A percentile compares a stretch with the other conserved stretches of the same genome.
Conservation (phyloP, 345 rosid genomes). For the Moricandia moricandioides region DNA sequence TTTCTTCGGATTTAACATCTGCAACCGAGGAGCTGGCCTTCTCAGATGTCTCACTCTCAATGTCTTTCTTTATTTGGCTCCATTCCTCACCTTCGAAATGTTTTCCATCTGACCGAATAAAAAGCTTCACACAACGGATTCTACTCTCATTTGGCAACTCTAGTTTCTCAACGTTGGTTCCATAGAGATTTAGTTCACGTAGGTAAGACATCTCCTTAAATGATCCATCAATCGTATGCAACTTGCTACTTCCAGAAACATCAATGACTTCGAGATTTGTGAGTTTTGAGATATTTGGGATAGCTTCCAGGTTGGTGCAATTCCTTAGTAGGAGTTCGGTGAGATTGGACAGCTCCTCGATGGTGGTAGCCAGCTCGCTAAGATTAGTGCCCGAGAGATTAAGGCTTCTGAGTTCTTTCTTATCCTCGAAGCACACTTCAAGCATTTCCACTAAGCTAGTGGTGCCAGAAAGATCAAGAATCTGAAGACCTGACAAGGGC, state of each 20-base stretch:
- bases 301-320: slow-evolving; percentile 28
- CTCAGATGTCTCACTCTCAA: too few species aligned
- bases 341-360: slow-evolving; percentile 26
- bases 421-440: slow-evolving; percentile 35
- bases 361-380: slow-evolving; percentile 34
- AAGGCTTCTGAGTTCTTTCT: slow-evolving; percentile 38
- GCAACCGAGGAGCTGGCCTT: too few species aligned
- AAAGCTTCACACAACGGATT: too few species aligned
- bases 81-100: too few species aligned
- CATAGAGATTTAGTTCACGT: slow-evolving; percentile 35
- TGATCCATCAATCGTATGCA: slow-evolving; percentile 31
- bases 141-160: too few species aligned
- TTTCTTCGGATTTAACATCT: too few species aligned
- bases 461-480: slow-evolving; percentile 51
- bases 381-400: slow-evolving; percentile 44
- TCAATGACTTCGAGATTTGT: slow-evolving; percentile 46
- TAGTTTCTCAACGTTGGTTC: slow-evolving; percentile 39
- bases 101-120: too few species aligned
- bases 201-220: slow-evolving; percentile 39
- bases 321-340: slow-evolving; percentile 36
- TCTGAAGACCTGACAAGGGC: slow-evolving; percentile 35
- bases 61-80: too few species aligned
- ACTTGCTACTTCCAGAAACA: slow-evolving; percentile 39
- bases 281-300: slow-evolving; percentile 31
- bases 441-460: slow-evolving; percentile 32